These are phyloP conservation scores for Lactifluus rugatus DNA, from an alignment of 768 basidiomycete genomes.

Conservation along the genomic window DNA sequence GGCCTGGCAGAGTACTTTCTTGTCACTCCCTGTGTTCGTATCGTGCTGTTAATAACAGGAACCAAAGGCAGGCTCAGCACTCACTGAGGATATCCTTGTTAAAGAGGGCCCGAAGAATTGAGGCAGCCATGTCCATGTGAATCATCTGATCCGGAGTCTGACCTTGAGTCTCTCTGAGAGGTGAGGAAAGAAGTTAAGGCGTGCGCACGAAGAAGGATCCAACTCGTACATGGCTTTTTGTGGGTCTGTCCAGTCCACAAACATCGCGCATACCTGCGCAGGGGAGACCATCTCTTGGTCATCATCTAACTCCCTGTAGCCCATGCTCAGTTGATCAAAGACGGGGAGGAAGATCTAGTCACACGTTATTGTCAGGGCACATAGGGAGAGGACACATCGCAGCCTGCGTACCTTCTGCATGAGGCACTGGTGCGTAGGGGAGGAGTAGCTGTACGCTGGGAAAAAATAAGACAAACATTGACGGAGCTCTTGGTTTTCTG, in stretches of 20 bases:
- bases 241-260: slow-evolving; percentile 86
- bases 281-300: slow-evolving; percentile 66
- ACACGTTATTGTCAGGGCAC: neutral
- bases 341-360: slow-evolving; percentile 60
- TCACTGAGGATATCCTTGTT: slow-evolving; percentile 43
- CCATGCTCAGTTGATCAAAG: slow-evolving; percentile 48
- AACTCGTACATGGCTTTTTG: slow-evolving; percentile 51
- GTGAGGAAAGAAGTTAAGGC: neutral
- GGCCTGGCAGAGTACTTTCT: slow-evolving; percentile 40
- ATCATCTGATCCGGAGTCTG: slow-evolving; percentile 32
- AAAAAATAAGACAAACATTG: slow-evolving; percentile 86
- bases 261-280: slow-evolving; percentile 63
- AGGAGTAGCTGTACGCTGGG: slow-evolving; percentile 79
- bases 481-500: slow-evolving; percentile 69
- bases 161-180: slow-evolving; percentile 33
- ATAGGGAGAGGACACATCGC: neutral
- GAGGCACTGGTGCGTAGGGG: slow-evolving; percentile 56
- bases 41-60: neutral
- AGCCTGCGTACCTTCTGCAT: slow-evolving; percentile 51
- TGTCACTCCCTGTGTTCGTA: slow-evolving; percentile 32
- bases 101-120: slow-evolving; percentile 41
- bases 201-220: neutral
- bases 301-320: slow-evolving; percentile 57
- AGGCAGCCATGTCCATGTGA: slow-evolving; percentile 48
- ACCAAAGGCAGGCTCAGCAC: slow-evolving; percentile 21